Conservation (phyloP, 2,329 filamentous ascomycete species). For the Diplocarpon rosae region DNA sequence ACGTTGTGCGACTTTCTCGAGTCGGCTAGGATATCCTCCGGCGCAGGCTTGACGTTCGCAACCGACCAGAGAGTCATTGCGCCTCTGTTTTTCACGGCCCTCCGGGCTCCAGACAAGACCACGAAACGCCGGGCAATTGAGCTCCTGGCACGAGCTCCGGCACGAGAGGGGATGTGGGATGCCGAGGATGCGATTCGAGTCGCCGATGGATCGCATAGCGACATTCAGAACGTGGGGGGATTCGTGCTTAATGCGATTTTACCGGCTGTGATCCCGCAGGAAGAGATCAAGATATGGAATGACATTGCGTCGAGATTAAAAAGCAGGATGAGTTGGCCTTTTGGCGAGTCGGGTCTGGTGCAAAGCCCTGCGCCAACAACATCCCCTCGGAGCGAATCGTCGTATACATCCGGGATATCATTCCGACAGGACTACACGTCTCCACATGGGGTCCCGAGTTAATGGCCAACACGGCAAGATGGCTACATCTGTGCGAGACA, state of each 20-base stretch:
- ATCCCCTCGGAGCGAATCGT: conserved; percentile 1
- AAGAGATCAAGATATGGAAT: conserved; percentile 8
- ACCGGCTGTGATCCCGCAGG: conserved; percentile 3
- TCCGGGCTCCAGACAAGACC: conserved; percentile 10
- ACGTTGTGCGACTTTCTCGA: conserved; percentile 16
- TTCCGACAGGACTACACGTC: conserved; percentile 1
- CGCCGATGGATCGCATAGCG: conserved; percentile 8
- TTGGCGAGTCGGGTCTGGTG: conserved; percentile 9
- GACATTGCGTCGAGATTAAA: conserved; percentile 7
- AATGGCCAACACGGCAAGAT: no score
- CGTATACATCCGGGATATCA: neutral
- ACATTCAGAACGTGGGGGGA: conserved; percentile 3
- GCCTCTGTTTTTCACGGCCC: conserved; percentile 19
- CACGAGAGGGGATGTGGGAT: conserved; percentile 25
- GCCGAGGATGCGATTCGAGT: conserved; percentile 16
- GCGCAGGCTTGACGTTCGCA: conserved; percentile 10
- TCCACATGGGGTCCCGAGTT: neutral
- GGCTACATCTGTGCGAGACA: no score
- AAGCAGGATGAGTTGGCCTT: conserved; percentile 15
- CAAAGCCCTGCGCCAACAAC: conserved; percentile 1
- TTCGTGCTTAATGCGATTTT: conserved; percentile 1
- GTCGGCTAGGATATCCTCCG: conserved; percentile 1
- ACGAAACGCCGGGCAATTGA: conserved; percentile 15
- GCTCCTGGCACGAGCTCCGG: conserved; percentile 15
- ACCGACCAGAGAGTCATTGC: conserved; percentile 21